Conservation (phyloP, 305 asterid species). For the Solanum chacoense region DNA sequence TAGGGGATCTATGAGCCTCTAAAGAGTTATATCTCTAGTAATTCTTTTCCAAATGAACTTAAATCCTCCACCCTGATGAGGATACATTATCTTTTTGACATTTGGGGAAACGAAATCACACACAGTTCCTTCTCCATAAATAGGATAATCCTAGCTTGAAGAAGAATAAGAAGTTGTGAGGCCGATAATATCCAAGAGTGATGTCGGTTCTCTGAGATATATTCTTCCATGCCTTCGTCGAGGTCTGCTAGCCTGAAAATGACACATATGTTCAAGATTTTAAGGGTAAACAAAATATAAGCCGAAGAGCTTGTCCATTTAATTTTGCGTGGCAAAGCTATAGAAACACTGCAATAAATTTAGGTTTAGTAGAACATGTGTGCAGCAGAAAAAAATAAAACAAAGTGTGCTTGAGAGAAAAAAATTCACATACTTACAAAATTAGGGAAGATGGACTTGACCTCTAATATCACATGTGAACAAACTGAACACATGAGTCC, state of each 20-base stretch:
- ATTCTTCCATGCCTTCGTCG: not conserved
- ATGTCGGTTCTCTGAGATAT: not conserved
- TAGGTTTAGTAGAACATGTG: not conserved
- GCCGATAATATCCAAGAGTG: not conserved
- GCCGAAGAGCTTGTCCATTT: not conserved
- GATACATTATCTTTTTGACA: not conserved
- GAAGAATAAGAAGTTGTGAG: not conserved
- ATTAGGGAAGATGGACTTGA: not conserved
- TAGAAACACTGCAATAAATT: not conserved
- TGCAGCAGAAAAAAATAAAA: not conserved
- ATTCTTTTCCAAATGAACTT: not conserved
- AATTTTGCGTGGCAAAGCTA: not conserved
- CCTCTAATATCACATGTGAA: not conserved
- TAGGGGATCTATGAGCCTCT: not conserved
- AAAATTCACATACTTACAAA: not conserved
- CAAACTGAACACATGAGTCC: not conserved
- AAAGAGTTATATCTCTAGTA: not conserved
- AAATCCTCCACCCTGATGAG: not conserved
- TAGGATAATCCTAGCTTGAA: not conserved
- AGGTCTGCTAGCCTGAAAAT: not conserved
- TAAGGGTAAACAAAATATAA: not conserved
- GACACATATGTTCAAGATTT: not conserved
- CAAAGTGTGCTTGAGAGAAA: not conserved
- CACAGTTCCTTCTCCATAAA: not conserved
- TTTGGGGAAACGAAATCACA: not conserved